These are phyloP conservation scores for Nitzschia sp. DNA, from an alignment of 108 stramenopile species.

Conservation along the genomic window DNA sequence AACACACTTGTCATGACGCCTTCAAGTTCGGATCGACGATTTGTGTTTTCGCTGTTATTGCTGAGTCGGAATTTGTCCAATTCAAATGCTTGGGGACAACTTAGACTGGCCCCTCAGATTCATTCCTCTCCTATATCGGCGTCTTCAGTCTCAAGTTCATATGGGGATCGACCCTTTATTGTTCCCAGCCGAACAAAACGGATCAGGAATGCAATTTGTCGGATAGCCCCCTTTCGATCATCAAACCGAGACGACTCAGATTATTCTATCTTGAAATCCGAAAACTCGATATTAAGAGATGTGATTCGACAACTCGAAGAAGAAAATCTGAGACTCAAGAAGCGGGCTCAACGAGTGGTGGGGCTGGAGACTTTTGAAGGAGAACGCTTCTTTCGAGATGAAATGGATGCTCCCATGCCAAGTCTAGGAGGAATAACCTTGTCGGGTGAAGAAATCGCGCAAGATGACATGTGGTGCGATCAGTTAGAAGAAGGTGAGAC, in stretches of 20 bases:
- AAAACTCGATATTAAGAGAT: constrained; percentile 24
- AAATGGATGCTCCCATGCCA: background rate
- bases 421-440: constrained; percentile 19
- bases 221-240: background rate
- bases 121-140: background rate
- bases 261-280: constrained; percentile 2
- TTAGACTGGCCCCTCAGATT: background rate
- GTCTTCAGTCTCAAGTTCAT: background rate
- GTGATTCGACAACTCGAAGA: constrained; percentile 27
- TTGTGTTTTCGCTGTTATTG: background rate
- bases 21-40: too few species aligned
- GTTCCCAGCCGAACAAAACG: background rate
- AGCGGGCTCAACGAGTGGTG: constrained; percentile 15
- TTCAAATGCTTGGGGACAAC: background rate
- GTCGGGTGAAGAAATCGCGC: constrained; percentile 20
- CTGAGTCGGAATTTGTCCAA: background rate
- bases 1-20: too few species aligned
- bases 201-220: background rate
- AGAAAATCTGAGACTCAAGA: constrained; percentile 29
- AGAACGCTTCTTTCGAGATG: constrained; percentile 30
- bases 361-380: constrained; percentile 70
- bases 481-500: constrained; percentile 23
- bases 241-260: background rate
- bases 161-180: background rate
- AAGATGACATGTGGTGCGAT: constrained; percentile 39